Evolutionary conservation across 352 stramenopile genomes (phyloP), one percentile per base, ranked within the genome.

Genomic region (Globisporangium uncinulatum): DNA sequence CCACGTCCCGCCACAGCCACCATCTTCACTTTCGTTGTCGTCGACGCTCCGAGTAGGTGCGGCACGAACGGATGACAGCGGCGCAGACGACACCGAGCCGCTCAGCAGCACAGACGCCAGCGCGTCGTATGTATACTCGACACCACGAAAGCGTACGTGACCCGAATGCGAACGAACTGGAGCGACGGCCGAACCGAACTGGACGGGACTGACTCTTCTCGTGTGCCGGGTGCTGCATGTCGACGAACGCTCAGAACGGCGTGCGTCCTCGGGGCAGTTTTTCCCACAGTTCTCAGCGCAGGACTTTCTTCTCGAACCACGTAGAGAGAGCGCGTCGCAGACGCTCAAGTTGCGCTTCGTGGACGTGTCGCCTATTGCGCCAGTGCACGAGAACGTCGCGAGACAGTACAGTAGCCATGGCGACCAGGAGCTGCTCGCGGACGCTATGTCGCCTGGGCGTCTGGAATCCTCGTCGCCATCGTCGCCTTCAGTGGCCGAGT

Each of bases 121-220:
- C 43, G 63, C 55, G 17, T 92, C 82, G 29, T 92, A 90, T 51
- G 76, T 89, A 24, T 92, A 90, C 65, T 67, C 56, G 29, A 92
- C 82, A 0, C 79, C 82, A 2, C 55, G 43, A 13, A 61, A 61
- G 24, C 32, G 54, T 59, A 24, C 39, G 54, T 59, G 14, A 37
- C 17, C 19, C 56, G 20, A 41, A 43, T 57, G 9, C 31, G 19
- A 10, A 36, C 15, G n/a, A 24, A 47, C 15, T 7, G 24, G 24
- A 29, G 24, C 24, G 24, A 29, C 4, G 24, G 24, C 24, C 24
- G 24, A 29, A 29, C 24, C 24, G 24, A 29, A 29, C 24, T 29
- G 24, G 24, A 29, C 24, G 24, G 24, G 24, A 29, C 24, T 29
- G 24, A 29, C 24, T 29, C 24, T 29, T 29, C 24, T 29, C 24